A percentile compares a stretch with the other conserved stretches of the same genome.
phyloP scores from a whole-genome alignment of 2,329 filamentous ascomycete genomes.

The Fulvia fulva region DNA sequence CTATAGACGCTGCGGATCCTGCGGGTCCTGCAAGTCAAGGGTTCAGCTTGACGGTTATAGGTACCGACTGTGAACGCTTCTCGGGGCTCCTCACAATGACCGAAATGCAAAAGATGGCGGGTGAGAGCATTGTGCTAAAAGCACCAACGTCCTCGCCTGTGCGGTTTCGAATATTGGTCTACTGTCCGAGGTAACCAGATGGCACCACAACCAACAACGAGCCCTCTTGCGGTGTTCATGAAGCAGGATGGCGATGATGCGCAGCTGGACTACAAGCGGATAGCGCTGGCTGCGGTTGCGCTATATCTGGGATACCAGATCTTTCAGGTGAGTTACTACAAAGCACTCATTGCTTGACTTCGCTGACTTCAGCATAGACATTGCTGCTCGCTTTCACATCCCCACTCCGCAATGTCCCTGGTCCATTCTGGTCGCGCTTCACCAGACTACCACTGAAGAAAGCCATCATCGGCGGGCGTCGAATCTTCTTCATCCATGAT shows the following conservation, averaged over 20 bases:
- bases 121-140: too few species aligned
- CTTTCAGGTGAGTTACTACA: not conserved
- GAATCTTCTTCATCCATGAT: not conserved
- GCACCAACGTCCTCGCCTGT: too few species aligned
- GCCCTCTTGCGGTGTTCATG: not conserved
- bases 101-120: too few species aligned
- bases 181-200: not conserved
- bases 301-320: not conserved
- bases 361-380: not conserved
- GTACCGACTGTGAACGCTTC: too few species aligned
- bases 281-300: not conserved
- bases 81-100: too few species aligned
- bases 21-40: too few species aligned
- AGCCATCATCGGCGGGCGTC: slow-evolving; percentile 1
- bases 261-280: not conserved
- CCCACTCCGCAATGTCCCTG: slow-evolving; percentile 40
- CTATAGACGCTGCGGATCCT: too few species aligned
- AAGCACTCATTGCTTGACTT: too few species aligned
- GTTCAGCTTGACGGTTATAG: too few species aligned
- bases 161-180: too few species aligned
- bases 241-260: not conserved
- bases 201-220: not conserved
- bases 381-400: slow-evolving; percentile 19
- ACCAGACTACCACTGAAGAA: slow-evolving; percentile 8
- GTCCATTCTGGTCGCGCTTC: slow-evolving; percentile 30